A percentile compares a stretch with the other conserved stretches of the same genome.
phyloP scores from a whole-genome alignment of 2,329 filamentous ascomycete species.

The Phaeosphaeria sp. region DNA sequence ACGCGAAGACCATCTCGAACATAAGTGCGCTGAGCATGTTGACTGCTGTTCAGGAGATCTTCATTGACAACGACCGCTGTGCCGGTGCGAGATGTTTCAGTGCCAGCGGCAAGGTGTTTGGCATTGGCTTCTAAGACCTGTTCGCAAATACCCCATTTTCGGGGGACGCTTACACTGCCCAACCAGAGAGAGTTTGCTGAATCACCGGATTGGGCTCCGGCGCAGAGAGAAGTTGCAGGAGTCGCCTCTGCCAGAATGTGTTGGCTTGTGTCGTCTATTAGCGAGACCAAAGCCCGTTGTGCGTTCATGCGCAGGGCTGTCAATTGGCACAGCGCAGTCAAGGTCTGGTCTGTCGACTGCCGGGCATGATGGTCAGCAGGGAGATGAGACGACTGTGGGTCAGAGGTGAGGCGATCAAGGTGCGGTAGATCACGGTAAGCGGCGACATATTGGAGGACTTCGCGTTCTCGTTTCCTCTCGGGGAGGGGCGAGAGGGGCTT shows the following conservation, averaged over 20 bases:
- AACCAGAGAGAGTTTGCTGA: neutral
- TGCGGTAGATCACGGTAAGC: neutral
- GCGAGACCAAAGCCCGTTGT: neutral
- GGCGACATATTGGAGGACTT: neutral
- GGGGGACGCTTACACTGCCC: neutral
- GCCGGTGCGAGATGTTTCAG: neutral
- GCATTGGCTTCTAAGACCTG: neutral
- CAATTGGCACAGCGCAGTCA: neutral
- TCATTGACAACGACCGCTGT: neutral
- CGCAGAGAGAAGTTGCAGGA: neutral
- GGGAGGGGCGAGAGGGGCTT: neutral
- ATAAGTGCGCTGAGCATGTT: constrained; percentile 17
- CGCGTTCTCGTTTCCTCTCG: neutral
- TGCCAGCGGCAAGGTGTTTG: neutral
- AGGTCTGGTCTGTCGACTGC: neutral
- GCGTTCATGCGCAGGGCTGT: neutral
- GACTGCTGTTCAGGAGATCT: neutral
- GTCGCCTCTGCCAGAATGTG: neutral
- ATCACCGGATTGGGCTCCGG: neutral
- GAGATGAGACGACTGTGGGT: neutral
- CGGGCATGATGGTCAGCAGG: neutral
- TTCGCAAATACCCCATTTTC: neutral
- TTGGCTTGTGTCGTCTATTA: neutral
- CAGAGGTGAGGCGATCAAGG: neutral
- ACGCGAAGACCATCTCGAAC: constrained; percentile 4